These are phyloP conservation scores for Verticillium nubilum DNA, from an alignment of 2,329 filamentous ascomycete genomes.

Conservation along the genomic window DNA sequence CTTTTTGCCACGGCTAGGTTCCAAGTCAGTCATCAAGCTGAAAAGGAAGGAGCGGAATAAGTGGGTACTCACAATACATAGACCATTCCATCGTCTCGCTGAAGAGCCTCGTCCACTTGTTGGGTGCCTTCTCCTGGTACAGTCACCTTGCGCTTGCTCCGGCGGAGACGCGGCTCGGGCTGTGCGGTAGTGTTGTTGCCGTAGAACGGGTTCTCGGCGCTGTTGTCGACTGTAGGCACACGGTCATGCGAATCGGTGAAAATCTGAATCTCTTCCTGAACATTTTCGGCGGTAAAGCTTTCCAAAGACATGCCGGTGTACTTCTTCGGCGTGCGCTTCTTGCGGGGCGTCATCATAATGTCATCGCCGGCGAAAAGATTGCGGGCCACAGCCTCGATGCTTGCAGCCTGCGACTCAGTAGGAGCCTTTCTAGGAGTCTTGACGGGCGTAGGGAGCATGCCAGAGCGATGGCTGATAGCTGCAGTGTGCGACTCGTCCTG, in stretches of 20 bases:
- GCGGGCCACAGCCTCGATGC: constrained; percentile 50
- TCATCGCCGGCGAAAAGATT: constrained; percentile 58
- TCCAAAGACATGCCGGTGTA: constrained; percentile 49
- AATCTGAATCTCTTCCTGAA: constrained; percentile 59
- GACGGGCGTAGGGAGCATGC: constrained; percentile 70
- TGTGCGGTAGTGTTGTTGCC: constrained; percentile 33
- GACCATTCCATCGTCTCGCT: constrained; percentile 66
- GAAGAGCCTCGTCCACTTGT: constrained; percentile 56
- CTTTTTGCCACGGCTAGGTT: constrained; percentile 67
- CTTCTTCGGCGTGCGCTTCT: constrained; percentile 49
- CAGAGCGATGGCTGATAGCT: constrained; percentile 28
- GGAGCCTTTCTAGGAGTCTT: constrained; percentile 69
- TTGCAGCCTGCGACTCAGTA: constrained; percentile 42
- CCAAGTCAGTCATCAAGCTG: constrained; percentile 17
- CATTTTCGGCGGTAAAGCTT: constrained; percentile 53
- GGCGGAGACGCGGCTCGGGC: constrained; percentile 38
- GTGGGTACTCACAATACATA: constrained; percentile 65
- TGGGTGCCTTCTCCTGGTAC: constrained; percentile 53
- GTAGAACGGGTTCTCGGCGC: constrained; percentile 67
- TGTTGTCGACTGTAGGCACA: constrained; percentile 61
- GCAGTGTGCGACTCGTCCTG: constrained; percentile 9
- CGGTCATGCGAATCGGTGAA: constrained; percentile 78
- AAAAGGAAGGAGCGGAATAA: neutral
- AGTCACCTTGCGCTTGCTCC: constrained; percentile 48
- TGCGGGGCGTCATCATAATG: constrained; percentile 53